Evolutionary conservation across 2,329 filamentous ascomycete species (phyloP).

Genomic region (Alternaria arbusti): DNA sequence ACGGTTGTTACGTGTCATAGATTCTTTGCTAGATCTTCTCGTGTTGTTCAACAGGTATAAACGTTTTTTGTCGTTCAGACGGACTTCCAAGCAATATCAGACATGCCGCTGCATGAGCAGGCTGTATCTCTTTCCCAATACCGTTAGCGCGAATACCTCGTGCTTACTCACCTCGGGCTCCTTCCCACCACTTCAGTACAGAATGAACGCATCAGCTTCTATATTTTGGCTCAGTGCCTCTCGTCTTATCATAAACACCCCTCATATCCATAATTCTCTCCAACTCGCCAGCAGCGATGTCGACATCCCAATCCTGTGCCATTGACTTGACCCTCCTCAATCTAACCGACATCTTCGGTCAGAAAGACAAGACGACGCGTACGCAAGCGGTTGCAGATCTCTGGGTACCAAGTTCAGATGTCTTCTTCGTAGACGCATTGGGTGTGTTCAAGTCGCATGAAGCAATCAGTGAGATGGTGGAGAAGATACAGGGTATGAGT

Average conservation of each 20-base stretch:
- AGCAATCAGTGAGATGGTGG: neutral
- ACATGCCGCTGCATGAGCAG: neutral
- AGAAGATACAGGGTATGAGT: neutral
- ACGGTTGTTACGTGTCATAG: neutral
- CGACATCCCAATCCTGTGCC: neutral
- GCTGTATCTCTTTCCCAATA: neutral
- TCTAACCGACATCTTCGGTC: slow-evolving; percentile 7
- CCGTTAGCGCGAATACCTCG: neutral
- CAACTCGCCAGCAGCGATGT: neutral
- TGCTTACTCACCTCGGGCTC: neutral
- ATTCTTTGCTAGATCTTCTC: fast-evolving
- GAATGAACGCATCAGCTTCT: neutral
- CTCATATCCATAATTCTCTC: neutral
- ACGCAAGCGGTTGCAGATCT: neutral
- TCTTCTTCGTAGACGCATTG: neutral
- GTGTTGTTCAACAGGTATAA: too few species aligned
- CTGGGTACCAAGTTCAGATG: neutral
- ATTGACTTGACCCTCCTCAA: slow-evolving; percentile 3
- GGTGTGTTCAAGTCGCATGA: neutral
- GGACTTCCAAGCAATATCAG: too few species aligned
- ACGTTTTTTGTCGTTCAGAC: too few species aligned
- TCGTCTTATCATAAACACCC: neutral
- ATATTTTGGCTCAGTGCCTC: neutral
- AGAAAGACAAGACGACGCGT: slow-evolving; percentile 1
- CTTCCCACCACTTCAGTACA: neutral